Base-by-base conservation (phyloP, 176 grass and related monocot genomes). In the Eremochloa ophiuroides region DNA sequence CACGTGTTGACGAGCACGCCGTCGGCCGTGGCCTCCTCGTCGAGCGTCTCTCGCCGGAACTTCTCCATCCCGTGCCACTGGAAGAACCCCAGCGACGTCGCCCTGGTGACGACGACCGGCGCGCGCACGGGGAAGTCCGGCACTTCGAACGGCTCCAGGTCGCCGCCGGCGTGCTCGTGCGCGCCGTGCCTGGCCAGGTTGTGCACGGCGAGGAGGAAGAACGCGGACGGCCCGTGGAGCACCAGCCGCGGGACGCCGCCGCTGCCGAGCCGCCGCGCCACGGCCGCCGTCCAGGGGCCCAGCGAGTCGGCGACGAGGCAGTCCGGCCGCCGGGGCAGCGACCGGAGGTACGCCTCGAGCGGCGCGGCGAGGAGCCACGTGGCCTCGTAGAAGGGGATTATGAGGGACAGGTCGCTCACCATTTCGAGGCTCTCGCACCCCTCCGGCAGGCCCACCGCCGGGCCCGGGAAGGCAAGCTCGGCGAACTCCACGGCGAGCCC, bases 1-100 rank as follows among this genome's bases (percentile, higher is more conserved):
- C 80, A 94, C 20, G 87, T 94, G 83, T 94, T 88, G 28, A 91
- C 6, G 8, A 91, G 14, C 17, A 88, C n/a, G 15, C 78, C 88
- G 13, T 91, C 85, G 18, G 88, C 83, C 17, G 42, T 62, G 42
- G 77, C 78, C 88, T 94, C 85, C 13, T 81, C 88, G 3, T 88
- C 82, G 11, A 84, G 66, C 44, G 55, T 37, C 55, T 90, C 85
- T 0, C 69, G 74, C 20, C 38, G 63, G 38, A 81, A 20, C 27
- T 63, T 18, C 69, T 91, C 88, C 74, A 77, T 6, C 15, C 91
- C 84, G 0, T 87, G 76, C 69, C 11, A 50, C 38, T 81, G 63
- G 62, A 88, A 91, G 13, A 94, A 46, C 4, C 91, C 88, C 0
- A 69, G 75, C 18, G 85, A 69, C 31, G 77, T 80, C 28, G 85